Evolutionary conservation across 768 basidiomycete species (phyloP).

Genomic region (Mycena venus): DNA sequence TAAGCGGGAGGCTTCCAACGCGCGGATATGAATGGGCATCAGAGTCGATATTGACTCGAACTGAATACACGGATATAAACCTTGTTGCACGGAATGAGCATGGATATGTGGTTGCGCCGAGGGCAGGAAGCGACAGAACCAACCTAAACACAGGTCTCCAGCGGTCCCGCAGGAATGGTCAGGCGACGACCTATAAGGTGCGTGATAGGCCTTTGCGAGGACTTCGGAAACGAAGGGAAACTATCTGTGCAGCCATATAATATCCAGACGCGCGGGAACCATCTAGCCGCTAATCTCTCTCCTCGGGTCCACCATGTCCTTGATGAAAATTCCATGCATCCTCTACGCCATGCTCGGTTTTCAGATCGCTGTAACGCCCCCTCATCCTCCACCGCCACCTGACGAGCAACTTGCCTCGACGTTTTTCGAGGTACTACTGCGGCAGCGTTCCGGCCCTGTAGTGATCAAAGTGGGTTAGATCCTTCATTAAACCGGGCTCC

Average conservation of each 20-base stretch:
- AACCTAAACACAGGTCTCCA: slow-evolving; percentile 14
- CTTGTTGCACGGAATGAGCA: slow-evolving; percentile 30
- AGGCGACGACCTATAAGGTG: slow-evolving; percentile 22
- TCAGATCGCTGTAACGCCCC: slow-evolving; percentile 62
- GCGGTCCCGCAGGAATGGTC: slow-evolving; percentile 35
- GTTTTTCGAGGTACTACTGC: slow-evolving; percentile 52
- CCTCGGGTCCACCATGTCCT: slow-evolving; percentile 38
- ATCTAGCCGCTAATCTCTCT: slow-evolving; percentile 14
- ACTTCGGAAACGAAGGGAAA: slow-evolving; percentile 33
- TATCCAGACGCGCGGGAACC: background rate
- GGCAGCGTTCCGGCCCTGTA: slow-evolving; percentile 47
- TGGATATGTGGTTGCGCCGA: slow-evolving; percentile 28
- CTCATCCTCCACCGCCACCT: slow-evolving; percentile 52
- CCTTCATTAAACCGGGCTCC: background rate
- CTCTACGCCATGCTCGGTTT: slow-evolving; percentile 58
- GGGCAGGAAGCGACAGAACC: slow-evolving; percentile 24
- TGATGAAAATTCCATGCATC: slow-evolving; percentile 59
- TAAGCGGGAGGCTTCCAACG: slow-evolving; percentile 28
- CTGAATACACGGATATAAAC: slow-evolving; percentile 37
- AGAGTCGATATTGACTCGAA: slow-evolving; percentile 19
- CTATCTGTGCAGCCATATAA: slow-evolving; percentile 32
- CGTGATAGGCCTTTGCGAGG: slow-evolving; percentile 26
- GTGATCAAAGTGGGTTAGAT: slow-evolving; percentile 49
- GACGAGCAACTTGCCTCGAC: slow-evolving; percentile 52
- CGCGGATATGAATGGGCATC: slow-evolving; percentile 32